These are phyloP conservation scores for Monilinia fructicola DNA, from an alignment of 2,329 filamentous ascomycete genomes.

Conservation along the genomic window DNA sequence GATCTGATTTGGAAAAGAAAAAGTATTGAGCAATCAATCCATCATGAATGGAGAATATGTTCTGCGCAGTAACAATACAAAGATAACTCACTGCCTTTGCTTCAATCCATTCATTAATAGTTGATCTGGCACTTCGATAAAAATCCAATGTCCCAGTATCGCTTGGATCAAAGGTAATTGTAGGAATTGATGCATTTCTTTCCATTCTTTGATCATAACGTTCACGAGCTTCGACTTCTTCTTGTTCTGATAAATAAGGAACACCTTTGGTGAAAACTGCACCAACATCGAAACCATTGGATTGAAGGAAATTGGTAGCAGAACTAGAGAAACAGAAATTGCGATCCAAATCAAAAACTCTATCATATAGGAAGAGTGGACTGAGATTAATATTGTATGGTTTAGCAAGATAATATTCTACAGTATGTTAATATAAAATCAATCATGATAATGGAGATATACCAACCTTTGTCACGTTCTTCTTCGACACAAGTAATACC, in stretches of 20 bases:
- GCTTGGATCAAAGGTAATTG: constrained; percentile 32
- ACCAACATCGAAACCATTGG: constrained; percentile 58
- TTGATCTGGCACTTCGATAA: constrained; percentile 31
- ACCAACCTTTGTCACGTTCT: constrained; percentile 49
- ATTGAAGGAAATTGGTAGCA: constrained; percentile 61
- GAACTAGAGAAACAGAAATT: constrained; percentile 48
- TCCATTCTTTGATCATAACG: constrained; percentile 38
- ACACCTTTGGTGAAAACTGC: constrained; percentile 57
- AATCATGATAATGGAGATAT: not conserved
- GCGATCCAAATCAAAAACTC: constrained; percentile 57
- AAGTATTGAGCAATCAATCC: not conserved
- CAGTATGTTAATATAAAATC: constrained; percentile 21
- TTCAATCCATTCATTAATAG: constrained; percentile 35
- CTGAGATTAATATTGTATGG: constrained; percentile 66
- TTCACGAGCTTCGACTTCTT: constrained; percentile 50
- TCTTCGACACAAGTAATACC: constrained; percentile 66
- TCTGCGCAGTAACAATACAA: not conserved
- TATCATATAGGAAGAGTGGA: constrained; percentile 47
- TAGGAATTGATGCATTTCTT: constrained; percentile 32
- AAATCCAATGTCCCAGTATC: constrained; percentile 35
- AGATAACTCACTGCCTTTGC: constrained; percentile 29
- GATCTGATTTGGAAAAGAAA: not conserved
- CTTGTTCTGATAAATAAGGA: constrained; percentile 60
- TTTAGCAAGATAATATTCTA: constrained; percentile 54
- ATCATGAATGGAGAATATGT: not conserved